Evolutionary conservation across 2,329 filamentous ascomycete genomes (phyloP), one percentile per base, ranked within the genome.

Genomic region (Curvularia sp.): DNA sequence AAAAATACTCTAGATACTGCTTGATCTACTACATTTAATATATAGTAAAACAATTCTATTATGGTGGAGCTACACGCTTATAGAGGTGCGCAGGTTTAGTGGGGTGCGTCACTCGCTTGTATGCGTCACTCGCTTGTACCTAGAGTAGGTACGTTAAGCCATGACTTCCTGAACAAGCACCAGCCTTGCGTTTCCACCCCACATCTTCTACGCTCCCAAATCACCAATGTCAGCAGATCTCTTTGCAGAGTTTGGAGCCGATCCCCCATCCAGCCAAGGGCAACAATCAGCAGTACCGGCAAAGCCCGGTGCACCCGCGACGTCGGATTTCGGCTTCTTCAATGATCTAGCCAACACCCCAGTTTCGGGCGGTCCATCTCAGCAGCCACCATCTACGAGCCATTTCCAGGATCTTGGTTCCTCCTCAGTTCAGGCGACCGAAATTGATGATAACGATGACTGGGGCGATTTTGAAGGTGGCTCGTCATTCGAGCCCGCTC

Each of bases 391-490:
- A 9, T 46, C 59, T 19, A 41, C 57, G 41, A 58, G 55, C 43
- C 43, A 56, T n/a, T 67, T 59, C 10, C 52, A 56, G 5, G 32
- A 32, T 3, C 36, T 52, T 28, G 43, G 18, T 6, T 49, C 18
- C 21, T 28, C 18, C 12, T 30, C 47, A 9, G 48, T 13, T 25
- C 49, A 59, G 47, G 28, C 57, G 27, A 5, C 53, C 0, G 32
- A 49, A 5, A 49, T 34, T 13, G 72, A 71, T 36, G 72, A 75
- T 7, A 68, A 69, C 21, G 77, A 79, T 57, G 77, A 78, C 27
- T 79, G 75, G 75, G 77, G 77, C n/a, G 77, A 79, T 39, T 79
- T 79, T 49, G 76, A 78, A 56, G 75, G 71, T 43, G 70, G 63
- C 3, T 47, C 72, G 13, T 60, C 68, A 7, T 48, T 59, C 8